Conservation (phyloP, 345 rosid genomes). For the Ceriops zippeliana region DNA sequence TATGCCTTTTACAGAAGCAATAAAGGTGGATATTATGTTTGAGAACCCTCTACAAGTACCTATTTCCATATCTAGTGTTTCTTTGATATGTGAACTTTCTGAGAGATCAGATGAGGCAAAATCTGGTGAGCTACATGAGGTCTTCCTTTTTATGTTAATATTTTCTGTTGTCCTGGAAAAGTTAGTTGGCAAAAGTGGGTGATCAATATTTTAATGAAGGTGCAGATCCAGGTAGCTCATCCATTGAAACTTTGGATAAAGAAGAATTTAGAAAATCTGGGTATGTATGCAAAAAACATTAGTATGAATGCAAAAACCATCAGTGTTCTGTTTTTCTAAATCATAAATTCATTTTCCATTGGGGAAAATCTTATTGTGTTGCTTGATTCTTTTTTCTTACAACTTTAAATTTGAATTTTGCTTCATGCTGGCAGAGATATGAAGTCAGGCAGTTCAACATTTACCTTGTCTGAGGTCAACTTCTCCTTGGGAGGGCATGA, state of each 20-base stretch:
- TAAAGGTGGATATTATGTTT: constrained; percentile 70
- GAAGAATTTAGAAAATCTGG: constrained; percentile 37
- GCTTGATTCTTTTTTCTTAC: background rate
- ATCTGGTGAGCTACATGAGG: constrained; percentile 46
- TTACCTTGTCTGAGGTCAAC: constrained; percentile 67
- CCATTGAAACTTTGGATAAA: constrained; percentile 38
- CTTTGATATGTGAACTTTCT: constrained; percentile 75
- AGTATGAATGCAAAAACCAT: constrained; percentile 26
- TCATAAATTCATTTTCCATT: constrained; percentile 3
- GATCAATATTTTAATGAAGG: constrained; percentile 15
- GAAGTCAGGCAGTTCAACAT: constrained; percentile 40
- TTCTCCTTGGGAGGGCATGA: constrained; percentile 59
- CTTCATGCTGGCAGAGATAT: constrained; percentile 47
- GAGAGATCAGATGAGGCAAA: constrained; percentile 50
- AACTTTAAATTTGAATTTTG: constrained; percentile 19
- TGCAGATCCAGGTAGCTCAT: constrained; percentile 47
- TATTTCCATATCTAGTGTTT: constrained; percentile 61
- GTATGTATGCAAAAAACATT: constrained; percentile 26
- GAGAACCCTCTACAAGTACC: constrained; percentile 78
- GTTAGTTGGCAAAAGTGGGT: constrained; percentile 4
- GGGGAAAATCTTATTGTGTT: background rate
- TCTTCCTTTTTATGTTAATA: constrained; percentile 20
- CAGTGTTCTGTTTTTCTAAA: background rate
- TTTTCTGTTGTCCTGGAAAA: constrained; percentile 4
- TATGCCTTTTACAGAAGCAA: constrained; percentile 55